Conservation (phyloP, 331 rosid species). For the Pyracantha coccinea region DNA sequence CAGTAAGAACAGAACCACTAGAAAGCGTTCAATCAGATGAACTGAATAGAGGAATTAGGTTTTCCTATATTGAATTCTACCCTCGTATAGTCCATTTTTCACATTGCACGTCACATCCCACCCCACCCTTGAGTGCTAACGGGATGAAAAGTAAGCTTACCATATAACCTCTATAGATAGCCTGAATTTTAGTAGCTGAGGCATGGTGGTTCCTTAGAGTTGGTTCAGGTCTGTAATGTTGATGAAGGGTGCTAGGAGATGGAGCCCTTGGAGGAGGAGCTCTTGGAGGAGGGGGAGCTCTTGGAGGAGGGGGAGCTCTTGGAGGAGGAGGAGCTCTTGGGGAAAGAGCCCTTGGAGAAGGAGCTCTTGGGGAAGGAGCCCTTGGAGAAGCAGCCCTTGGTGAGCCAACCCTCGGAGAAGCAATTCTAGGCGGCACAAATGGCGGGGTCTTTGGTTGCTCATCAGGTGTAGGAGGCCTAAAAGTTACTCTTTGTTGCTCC, state of each 20-base stretch:
- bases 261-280: conserved; percentile 40
- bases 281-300: conserved; percentile 37
- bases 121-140: neutral
- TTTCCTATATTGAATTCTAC: conserved; percentile 1
- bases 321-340: conserved; percentile 54
- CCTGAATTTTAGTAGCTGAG: conserved; percentile 83
- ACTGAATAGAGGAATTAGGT: neutral
- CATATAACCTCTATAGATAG: conserved; percentile 79
- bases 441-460: conserved; percentile 62
- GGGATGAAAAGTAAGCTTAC: conserved; percentile 38
- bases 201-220: conserved; percentile 51
- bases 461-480: conserved; percentile 60
- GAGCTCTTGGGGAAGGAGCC: conserved; percentile 44
- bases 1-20: too few relatives aligned
- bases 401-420: conserved; percentile 40
- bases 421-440: conserved; percentile 37
- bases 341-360: conserved; percentile 37
- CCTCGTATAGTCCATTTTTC: neutral
- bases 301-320: conserved; percentile 43
- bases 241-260: conserved; percentile 43
- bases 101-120: neutral
- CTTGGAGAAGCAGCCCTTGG: conserved; percentile 39
- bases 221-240: conserved; percentile 54
- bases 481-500: conserved; percentile 50
- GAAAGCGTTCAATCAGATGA: neutral